Conservation (phyloP, 768 basidiomycete species). For the Mycena vitilis region DNA sequence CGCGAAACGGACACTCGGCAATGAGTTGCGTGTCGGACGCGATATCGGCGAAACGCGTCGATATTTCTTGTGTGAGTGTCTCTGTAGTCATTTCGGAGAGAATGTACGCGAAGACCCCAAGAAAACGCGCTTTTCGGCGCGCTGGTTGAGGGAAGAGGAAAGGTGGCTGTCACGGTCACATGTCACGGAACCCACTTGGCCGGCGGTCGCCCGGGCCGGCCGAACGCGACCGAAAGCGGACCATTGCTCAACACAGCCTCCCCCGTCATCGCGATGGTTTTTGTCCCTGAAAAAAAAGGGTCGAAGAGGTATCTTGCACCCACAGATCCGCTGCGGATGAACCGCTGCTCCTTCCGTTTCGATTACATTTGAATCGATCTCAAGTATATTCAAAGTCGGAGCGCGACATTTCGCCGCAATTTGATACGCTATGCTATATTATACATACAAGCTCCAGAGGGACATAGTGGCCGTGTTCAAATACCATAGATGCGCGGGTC, state of each 20-base stretch:
- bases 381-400: too few species aligned
- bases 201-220: too few species aligned
- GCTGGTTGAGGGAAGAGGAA: background rate
- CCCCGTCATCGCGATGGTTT: too few species aligned
- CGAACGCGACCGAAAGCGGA: too few species aligned
- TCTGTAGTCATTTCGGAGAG: constrained; percentile 6
- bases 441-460: constrained; percentile 22
- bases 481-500: constrained; percentile 17
- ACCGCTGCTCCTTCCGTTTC: too few species aligned
- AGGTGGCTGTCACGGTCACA: background rate
- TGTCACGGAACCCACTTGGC: background rate
- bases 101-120: background rate
- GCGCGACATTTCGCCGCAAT: constrained; percentile 7
- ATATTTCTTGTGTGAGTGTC: constrained; percentile 19
- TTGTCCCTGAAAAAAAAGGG: too few species aligned
- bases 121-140: constrained; percentile 15
- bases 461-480: constrained; percentile 21
- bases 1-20: constrained; percentile 17
- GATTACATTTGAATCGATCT: too few species aligned
- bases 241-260: too few species aligned
- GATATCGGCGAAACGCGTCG: constrained; percentile 26
- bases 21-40: constrained; percentile 37
- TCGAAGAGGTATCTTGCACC: too few species aligned
- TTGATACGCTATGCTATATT: constrained; percentile 6
- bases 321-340: too few species aligned